Evolutionary conservation across 208 protist species (phyloP).

Genomic region (Trypanosoma lewisi): DNA sequence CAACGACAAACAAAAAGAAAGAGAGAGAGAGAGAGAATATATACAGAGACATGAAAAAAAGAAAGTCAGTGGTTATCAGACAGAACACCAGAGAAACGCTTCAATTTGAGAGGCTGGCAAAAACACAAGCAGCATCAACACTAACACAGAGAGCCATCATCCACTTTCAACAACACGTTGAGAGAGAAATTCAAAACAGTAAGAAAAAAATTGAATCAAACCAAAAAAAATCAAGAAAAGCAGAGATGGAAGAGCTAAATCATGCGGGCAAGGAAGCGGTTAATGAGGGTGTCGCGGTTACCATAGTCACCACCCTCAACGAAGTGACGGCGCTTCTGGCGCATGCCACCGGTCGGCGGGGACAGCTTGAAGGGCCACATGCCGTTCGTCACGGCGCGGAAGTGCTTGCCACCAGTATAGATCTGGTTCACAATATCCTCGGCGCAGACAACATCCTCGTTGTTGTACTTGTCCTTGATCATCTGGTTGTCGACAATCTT

Average conservation of each 20-base stretch:
- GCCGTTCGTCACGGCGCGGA: constrained; percentile 97
- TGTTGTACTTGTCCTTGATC: constrained; percentile 95
- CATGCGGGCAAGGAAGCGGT: constrained; percentile 97
- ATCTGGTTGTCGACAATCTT: constrained; percentile 96
- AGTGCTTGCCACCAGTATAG: constrained; percentile 98
- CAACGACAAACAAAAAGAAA: constrained; percentile 19
- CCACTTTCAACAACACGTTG: neutral
- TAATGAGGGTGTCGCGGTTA: constrained; percentile 99
- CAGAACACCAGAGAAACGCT: too few relatives aligned
- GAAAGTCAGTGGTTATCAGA: neutral
- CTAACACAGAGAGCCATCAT: too few relatives aligned
- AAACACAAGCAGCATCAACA: constrained; percentile 3
- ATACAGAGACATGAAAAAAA: constrained; percentile 2
- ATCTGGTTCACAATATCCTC: constrained; percentile 99
- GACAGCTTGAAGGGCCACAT: constrained; percentile 99
- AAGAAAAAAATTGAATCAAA: constrained; percentile 17
- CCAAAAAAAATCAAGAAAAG: neutral
- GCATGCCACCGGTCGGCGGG: constrained; percentile 95
- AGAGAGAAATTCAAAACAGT: constrained; percentile 17
- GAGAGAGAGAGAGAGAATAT: too few relatives aligned
- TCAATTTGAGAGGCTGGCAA: too few relatives aligned
- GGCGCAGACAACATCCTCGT: constrained; percentile 95
- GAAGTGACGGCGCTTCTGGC: constrained; percentile 97
- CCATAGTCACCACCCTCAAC: constrained; percentile 99
- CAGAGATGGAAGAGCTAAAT: constrained; percentile 78